Evolutionary conservation across 140 eudicot genomes (phyloP).

Genomic region (Oenanthe javanica): DNA sequence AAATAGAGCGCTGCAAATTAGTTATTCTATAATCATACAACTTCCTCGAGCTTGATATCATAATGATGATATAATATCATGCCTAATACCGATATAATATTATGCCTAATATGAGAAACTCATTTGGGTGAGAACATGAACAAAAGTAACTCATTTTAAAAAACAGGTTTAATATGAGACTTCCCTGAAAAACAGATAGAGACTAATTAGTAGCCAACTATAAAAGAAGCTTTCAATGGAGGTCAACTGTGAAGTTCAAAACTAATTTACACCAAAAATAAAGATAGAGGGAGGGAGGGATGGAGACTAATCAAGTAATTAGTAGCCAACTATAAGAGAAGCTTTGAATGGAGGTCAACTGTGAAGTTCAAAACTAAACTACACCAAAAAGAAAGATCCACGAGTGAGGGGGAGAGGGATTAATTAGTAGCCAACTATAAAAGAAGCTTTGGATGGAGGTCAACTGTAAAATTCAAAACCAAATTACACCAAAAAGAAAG

Average conservation of each 20-base stretch:
- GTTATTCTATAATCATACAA: background rate
- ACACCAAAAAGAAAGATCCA: too few species aligned
- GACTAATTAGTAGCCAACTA: background rate
- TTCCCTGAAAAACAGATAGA: background rate
- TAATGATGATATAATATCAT: too few species aligned
- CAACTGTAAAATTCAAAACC: too few species aligned
- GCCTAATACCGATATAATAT: background rate
- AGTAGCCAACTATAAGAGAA: too few species aligned
- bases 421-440: too few species aligned
- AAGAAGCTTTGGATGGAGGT: too few species aligned
- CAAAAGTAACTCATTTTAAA: background rate
- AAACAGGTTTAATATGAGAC: background rate
- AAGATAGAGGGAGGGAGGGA: too few species aligned
- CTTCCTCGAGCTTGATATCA: background rate
- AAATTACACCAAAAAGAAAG: too few species aligned
- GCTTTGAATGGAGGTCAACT: too few species aligned
- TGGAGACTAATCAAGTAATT: too few species aligned
- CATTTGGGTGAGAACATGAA: background rate
- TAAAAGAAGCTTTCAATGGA: background rate
- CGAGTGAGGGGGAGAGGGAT: too few species aligned
- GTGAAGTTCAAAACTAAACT: too few species aligned
- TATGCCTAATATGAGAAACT: background rate
- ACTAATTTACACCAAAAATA: background rate
- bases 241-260: background rate
- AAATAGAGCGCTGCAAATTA: background rate